phyloP scores from a whole-genome alignment of 2,329 filamentous ascomycete species.

The Biscogniauxia sp. region DNA sequence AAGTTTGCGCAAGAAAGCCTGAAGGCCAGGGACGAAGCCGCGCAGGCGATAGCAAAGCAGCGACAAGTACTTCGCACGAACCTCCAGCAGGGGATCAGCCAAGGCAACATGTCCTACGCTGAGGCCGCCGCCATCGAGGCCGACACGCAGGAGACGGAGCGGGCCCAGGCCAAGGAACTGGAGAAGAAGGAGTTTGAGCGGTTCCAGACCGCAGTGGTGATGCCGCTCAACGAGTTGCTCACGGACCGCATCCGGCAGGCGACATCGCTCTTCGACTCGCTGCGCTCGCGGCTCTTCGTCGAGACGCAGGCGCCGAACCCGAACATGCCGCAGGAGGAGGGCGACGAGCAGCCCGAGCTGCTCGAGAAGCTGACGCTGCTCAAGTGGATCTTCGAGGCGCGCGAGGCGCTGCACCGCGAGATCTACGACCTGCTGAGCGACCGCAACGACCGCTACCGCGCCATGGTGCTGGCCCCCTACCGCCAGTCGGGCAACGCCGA shows the following conservation, averaged over 20 bases:
- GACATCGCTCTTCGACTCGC: conserved; percentile 72
- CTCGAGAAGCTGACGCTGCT: conserved; percentile 91
- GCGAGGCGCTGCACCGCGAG: conserved; percentile 82
- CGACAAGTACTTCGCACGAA: conserved; percentile 67
- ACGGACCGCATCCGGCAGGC: conserved; percentile 72
- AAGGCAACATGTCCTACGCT: conserved; percentile 76
- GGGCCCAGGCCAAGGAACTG: conserved; percentile 66
- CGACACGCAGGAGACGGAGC: conserved; percentile 69
- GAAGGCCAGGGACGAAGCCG: conserved; percentile 56
- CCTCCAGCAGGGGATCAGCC: conserved; percentile 74
- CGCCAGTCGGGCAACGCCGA: conserved; percentile 69
- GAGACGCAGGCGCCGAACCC: conserved; percentile 67
- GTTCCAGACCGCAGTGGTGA: conserved; percentile 80
- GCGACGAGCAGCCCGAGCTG: conserved; percentile 90
- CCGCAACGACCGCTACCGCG: conserved; percentile 81
- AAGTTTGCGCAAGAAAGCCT: conserved; percentile 55
- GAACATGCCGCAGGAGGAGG: conserved; percentile 88
- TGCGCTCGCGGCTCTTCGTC: conserved; percentile 70
- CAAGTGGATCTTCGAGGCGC: conserved; percentile 95
- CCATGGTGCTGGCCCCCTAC: conserved; percentile 81
- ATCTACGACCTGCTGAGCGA: conserved; percentile 82
- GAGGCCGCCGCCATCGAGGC: conserved; percentile 81
- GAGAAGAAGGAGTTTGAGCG: conserved; percentile 79
- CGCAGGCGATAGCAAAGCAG: conserved; percentile 48
- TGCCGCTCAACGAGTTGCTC: conserved; percentile 77